Conservation (phyloP, 2,329 filamentous ascomycete genomes). For the Ascochyta koolunga region DNA sequence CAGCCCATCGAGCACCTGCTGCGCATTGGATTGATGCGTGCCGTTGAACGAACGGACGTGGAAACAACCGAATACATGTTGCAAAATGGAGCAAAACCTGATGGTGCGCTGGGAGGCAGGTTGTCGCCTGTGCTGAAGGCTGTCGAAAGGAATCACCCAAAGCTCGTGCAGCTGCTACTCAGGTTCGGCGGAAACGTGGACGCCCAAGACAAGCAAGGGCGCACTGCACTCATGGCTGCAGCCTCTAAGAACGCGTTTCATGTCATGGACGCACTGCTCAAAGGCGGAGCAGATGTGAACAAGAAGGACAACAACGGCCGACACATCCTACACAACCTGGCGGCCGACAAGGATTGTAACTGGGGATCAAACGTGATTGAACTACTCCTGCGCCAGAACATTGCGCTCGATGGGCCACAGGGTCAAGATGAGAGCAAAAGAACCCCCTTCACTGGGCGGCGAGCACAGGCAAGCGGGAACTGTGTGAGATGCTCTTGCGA, state of each 20-base stretch:
- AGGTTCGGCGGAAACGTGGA: slow-evolving; percentile 42
- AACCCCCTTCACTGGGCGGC: slow-evolving; percentile 65
- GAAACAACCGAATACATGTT: slow-evolving; percentile 41
- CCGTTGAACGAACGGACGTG: slow-evolving; percentile 41
- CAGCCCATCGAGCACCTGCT: slow-evolving; percentile 44
- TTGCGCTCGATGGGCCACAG: slow-evolving; percentile 49
- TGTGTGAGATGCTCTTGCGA: slow-evolving; percentile 57
- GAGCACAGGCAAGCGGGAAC: slow-evolving; percentile 59
- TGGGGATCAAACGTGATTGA: slow-evolving; percentile 56
- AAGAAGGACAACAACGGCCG: slow-evolving; percentile 41
- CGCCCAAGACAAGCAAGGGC: slow-evolving; percentile 44
- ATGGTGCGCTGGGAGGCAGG: slow-evolving; percentile 40
- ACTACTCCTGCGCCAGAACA: slow-evolving; percentile 48
- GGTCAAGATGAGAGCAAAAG: slow-evolving; percentile 55
- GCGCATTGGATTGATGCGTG: slow-evolving; percentile 45
- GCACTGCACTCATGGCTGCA: slow-evolving; percentile 48
- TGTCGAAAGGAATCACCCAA: slow-evolving; percentile 37
- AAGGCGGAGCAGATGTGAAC: slow-evolving; percentile 48
- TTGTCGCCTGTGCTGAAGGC: slow-evolving; percentile 41
- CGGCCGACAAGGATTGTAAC: slow-evolving; percentile 52
- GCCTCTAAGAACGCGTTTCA: slow-evolving; percentile 44
- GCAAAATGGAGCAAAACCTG: slow-evolving; percentile 41
- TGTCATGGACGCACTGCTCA: slow-evolving; percentile 44
- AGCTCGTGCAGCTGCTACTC: slow-evolving; percentile 40
- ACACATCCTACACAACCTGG: slow-evolving; percentile 47